These are phyloP conservation scores for Canavalia gladiata DNA, from an alignment of 306 rosid species.

Conservation along the genomic window DNA sequence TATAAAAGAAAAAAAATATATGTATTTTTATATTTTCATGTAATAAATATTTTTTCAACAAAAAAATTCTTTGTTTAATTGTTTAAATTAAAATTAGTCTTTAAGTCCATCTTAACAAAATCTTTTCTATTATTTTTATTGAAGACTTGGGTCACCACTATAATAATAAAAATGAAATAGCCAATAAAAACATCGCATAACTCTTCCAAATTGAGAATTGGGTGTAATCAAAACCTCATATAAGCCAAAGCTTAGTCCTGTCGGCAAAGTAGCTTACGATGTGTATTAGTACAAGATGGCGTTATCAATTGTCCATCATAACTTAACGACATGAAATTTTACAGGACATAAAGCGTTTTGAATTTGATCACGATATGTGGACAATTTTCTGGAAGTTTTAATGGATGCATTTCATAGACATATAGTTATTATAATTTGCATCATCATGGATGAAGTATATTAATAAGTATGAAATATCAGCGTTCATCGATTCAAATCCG, in stretches of 20 bases:
- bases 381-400: slow-evolving; percentile 24
- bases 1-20: too few species aligned
- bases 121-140: too few species aligned
- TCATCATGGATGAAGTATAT: not conserved
- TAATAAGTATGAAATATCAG: not conserved
- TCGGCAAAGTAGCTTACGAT: slow-evolving; percentile 36
- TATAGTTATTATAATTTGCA: not conserved
- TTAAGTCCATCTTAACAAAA: too few species aligned
- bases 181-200: not conserved
- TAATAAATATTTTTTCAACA: too few species aligned
- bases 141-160: slow-evolving; percentile 11
- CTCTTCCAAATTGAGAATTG: not conserved
- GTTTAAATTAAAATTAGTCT: too few species aligned
- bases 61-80: too few species aligned
- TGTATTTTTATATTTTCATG: too few species aligned
- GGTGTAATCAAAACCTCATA: not conserved
- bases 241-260: slow-evolving; percentile 46
- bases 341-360: not conserved
- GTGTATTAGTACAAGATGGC: not conserved
- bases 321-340: slow-evolving; percentile 11
- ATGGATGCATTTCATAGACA: slow-evolving; percentile 9
- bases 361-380: slow-evolving; percentile 29
- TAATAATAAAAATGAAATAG: not conserved
- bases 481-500: slow-evolving; percentile 9
- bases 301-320: not conserved